Percentiles rank a stretch among this genome's conserved stretches.
Evolutionary conservation across 2,329 filamentous ascomycete genomes (phyloP).

Genomic region (Ambrosiella xylebori): DNA sequence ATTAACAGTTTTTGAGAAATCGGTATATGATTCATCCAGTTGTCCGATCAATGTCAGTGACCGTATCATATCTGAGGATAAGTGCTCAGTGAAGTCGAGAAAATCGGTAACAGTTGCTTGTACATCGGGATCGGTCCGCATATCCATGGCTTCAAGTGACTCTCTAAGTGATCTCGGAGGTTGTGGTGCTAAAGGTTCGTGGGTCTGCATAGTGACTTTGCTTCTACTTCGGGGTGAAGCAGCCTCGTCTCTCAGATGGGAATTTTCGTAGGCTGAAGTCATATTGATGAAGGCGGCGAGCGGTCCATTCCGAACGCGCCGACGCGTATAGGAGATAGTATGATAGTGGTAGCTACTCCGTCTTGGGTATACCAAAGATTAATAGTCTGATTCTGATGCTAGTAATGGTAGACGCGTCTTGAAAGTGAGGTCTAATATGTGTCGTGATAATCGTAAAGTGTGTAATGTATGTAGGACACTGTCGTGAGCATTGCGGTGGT

Average conservation of each 20-base stretch:
- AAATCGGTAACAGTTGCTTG: constrained; percentile 55
- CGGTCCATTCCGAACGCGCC: constrained; percentile 7
- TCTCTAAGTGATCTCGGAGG: constrained; percentile 14
- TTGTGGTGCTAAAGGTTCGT: not conserved
- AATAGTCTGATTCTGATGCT: not conserved
- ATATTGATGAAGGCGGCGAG: constrained; percentile 7
- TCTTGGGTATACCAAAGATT: not conserved
- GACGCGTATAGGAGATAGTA: not conserved
- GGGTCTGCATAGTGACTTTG: not conserved
- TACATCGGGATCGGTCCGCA: constrained; percentile 46
- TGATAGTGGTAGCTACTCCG: not conserved
- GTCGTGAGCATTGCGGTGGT: no score
- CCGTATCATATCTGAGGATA: constrained; percentile 48
- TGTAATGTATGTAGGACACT: no score
- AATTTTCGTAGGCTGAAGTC: constrained; percentile 4
- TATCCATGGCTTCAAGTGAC: constrained; percentile 27
- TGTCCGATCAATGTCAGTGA: constrained; percentile 49
- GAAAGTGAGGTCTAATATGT: not conserved
- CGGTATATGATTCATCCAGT: constrained; percentile 41
- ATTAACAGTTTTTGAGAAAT: constrained; percentile 37
- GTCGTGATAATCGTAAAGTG: not conserved
- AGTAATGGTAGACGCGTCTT: not conserved
- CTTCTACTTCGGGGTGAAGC: constrained; percentile 19
- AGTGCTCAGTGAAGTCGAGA: constrained; percentile 52
- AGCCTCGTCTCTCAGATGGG: constrained; percentile 16